Conservation (phyloP, 2,329 filamentous ascomycete genomes). For the Apiospora rasikravindrae region DNA sequence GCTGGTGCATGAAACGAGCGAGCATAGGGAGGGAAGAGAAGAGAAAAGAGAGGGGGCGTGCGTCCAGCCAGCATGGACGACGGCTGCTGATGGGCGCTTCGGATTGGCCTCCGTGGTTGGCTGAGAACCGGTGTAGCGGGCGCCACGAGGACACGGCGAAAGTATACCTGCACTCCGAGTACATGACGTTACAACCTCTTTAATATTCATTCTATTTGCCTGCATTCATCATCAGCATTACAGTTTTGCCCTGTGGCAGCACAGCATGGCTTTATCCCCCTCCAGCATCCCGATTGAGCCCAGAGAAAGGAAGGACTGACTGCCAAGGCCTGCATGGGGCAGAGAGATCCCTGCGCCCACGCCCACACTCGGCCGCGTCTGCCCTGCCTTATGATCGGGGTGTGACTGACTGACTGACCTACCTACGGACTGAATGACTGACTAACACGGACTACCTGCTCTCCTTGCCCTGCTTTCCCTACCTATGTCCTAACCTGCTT, state of each 20-base stretch:
- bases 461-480: neutral
- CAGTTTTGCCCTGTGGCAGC: slow-evolving; percentile 5
- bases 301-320: neutral
- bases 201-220: neutral
- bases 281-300: slow-evolving; percentile 2
- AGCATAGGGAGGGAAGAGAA: neutral
- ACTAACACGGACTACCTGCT: slow-evolving; percentile 22
- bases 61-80: neutral
- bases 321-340: slow-evolving; percentile 29
- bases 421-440: slow-evolving; percentile 21
- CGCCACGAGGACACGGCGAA: neutral
- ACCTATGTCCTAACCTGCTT: neutral
- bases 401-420: slow-evolving; percentile 6
- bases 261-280: neutral
- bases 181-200: neutral
- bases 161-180: neutral
- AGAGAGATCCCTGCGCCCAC: slow-evolving; percentile 33
- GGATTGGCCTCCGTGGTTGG: slow-evolving; percentile 16
- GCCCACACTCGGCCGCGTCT: slow-evolving; percentile 34
- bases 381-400: slow-evolving; percentile 36
- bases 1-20: slow-evolving; percentile 4
- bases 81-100: slow-evolving; percentile 6
- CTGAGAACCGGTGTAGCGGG: neutral
- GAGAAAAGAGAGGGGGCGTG: neutral
- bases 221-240: neutral